These are phyloP conservation scores for Babesia gibsoni DNA, from an alignment of 169 alveolate genomes.

Conservation along the genomic window DNA sequence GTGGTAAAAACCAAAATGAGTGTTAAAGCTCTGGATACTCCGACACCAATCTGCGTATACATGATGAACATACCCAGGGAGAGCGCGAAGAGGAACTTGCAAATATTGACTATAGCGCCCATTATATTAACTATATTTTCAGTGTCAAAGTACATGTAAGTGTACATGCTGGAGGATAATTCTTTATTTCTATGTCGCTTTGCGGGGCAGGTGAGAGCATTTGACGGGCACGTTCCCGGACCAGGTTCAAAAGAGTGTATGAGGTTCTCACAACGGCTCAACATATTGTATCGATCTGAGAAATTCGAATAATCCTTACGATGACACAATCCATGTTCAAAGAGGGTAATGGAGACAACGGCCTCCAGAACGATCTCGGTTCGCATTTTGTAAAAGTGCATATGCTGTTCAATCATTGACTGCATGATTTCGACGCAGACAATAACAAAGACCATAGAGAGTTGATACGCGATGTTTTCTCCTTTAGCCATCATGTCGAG, in stretches of 20 bases:
- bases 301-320: conserved; percentile 16
- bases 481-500: background rate
- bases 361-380: conserved; percentile 27
- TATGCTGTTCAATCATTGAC: conserved; percentile 10
- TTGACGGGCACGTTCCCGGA: background rate
- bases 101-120: conserved; percentile 7
- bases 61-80: conserved; percentile 5
- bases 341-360: conserved; percentile 1
- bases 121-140: background rate
- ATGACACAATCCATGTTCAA: conserved; percentile 33
- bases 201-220: conserved; percentile 15
- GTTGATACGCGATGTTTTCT: background rate
- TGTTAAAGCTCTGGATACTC: background rate
- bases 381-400: conserved; percentile 16
- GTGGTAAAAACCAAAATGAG: background rate
- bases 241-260: background rate
- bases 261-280: background rate
- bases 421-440: background rate
- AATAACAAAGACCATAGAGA: background rate
- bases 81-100: background rate
- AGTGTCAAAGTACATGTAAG: conserved; percentile 8
- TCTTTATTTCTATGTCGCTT: conserved; percentile 10
- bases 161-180: conserved; percentile 21
- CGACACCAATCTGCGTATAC: conserved; percentile 1
- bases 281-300: background rate